Base-by-base conservation (phyloP, 495 filamentous ascomycete species). In the Lophiostoma macrostomum region DNA sequence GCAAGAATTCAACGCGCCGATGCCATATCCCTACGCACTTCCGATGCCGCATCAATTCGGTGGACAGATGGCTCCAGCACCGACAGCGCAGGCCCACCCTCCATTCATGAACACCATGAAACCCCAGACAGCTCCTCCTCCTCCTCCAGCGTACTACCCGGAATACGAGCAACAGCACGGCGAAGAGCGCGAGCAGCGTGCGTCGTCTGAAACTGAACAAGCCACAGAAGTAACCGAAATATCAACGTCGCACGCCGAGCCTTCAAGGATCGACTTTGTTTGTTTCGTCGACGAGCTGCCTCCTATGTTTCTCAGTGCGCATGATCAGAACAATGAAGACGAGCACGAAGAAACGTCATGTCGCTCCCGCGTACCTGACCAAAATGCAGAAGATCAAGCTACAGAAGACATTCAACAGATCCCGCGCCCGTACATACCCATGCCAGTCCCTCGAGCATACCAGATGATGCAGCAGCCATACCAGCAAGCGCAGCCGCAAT, bases 381-480 rank as follows among this genome's bases (percentile, higher is more conserved):
- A n/a, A n/a, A n/a, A n/a, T n/a, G n/a, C n/a, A n/a, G n/a, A 30
- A 13, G 25, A 20, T 19, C 23, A 43, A 6, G 19, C 12, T 16
- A 27, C 28, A 16, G 25, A 31, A 3, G 42, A 30, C 23, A 50
- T 39, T 12, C 31, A 50, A n/a, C 20, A 27, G 23, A 38, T 50
- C 11, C 46, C 46, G 27, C 31, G 46, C 25, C 16, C 14, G 5
- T 23, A 25, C 32, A 50, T 50, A 22, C 47, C 35, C 4, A 11
- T 34, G 5, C n/a, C 31, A 4, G 23, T 14, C n/a, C 47, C 47
- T n/a, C 47, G 34, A 12, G 20, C 23, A 37, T n/a, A n/a, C n/a
- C n/a, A n/a, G n/a, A n/a, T n/a, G n/a, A n/a, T n/a, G n/a, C n/a
- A n/a, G n/a, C n/a, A n/a, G n/a, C n/a, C n/a, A n/a, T n/a, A n/a